Evolutionary conservation across 495 filamentous ascomycete genomes (phyloP).

Genomic region (Venustampulla echinocandica): DNA sequence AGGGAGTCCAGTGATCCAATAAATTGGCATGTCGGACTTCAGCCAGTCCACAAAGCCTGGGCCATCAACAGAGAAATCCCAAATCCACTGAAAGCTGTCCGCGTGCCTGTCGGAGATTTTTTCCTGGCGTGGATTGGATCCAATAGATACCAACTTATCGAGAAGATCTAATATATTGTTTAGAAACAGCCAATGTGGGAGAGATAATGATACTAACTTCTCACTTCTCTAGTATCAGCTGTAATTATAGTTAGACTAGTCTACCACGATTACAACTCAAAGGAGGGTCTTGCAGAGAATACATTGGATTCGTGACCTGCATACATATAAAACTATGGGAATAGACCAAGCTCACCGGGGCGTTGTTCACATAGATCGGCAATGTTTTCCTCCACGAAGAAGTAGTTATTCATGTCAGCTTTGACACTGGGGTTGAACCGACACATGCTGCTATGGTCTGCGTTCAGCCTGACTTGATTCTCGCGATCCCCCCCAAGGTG

Average conservation of each 20-base stretch:
- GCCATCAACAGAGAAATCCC: conserved; percentile 4
- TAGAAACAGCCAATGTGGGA: conserved; percentile 1
- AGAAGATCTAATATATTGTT: conserved; percentile 4
- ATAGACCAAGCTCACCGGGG: conserved; percentile 1
- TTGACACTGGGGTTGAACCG: conserved; percentile 1
- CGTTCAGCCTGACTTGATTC: conserved; percentile 4
- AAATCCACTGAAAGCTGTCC: conserved; percentile 10
- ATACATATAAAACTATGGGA: conserved; percentile 1
- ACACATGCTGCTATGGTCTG: conserved; percentile 2
- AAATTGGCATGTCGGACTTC: conserved; percentile 17
- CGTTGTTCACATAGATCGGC: conserved; percentile 5
- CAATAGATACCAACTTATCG: conserved; percentile 3
- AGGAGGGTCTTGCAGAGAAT: neutral
- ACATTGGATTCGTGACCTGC: conserved; percentile 1
- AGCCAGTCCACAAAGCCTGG: conserved; percentile 18
- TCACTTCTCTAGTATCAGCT: conserved; percentile 2
- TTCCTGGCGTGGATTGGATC: conserved; percentile 7
- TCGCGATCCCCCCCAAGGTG: neutral
- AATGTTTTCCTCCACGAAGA: conserved; percentile 7
- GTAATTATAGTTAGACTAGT: conserved; percentile 6
- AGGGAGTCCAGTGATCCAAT: conserved; percentile 40
- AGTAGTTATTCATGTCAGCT: conserved; percentile 3
- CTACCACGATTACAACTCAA: conserved; percentile 2
- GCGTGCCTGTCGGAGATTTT: conserved; percentile 9
- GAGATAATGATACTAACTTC: conserved; percentile 5